phyloP scores from a whole-genome alignment of 2,329 filamentous ascomycete genomes.

The Diplocarpon rosae region DNA sequence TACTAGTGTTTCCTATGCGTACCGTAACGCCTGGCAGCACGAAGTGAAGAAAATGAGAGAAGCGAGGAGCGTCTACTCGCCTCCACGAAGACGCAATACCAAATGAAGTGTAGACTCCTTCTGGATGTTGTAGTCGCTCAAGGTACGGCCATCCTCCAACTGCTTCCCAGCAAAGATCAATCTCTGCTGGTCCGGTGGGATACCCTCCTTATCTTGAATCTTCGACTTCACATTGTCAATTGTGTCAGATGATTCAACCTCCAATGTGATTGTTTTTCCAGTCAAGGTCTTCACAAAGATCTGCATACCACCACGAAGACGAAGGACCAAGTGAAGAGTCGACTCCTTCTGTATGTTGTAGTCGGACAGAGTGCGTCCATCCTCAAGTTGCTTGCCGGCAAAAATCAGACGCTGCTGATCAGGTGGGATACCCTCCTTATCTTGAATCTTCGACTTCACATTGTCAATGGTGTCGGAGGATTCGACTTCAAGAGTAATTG shows the following conservation, averaged over 20 bases:
- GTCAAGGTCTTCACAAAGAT: constrained; percentile 63
- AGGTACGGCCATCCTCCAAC: constrained; percentile 63
- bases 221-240: constrained; percentile 64
- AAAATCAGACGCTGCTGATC: constrained; percentile 63
- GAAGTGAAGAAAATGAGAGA: constrained; percentile 4
- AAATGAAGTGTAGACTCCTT: constrained; percentile 63
- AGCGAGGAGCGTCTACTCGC: constrained; percentile 32
- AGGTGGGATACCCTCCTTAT: constrained; percentile 61
- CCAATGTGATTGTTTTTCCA: constrained; percentile 58
- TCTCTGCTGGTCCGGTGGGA: constrained; percentile 59
- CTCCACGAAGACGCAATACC: constrained; percentile 60
- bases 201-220: constrained; percentile 63
- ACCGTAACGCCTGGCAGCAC: constrained; percentile 19
- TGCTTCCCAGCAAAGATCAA: constrained; percentile 63
- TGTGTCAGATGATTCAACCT: constrained; percentile 58
- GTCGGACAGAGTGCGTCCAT: constrained; percentile 71
- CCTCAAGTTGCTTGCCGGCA: constrained; percentile 61
- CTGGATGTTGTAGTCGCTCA: constrained; percentile 80
- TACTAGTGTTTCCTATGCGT: constrained; percentile 7
- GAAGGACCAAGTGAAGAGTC: constrained; percentile 59
- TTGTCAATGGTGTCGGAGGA: constrained; percentile 61
- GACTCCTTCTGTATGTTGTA: constrained; percentile 82
- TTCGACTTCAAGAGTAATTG: constrained; percentile 58
- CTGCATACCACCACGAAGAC: constrained; percentile 64
- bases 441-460: constrained; percentile 60